Evolutionary conservation across 192 early-diverging fungal species (phyloP).

Genomic region (Podila minutissima): DNA sequence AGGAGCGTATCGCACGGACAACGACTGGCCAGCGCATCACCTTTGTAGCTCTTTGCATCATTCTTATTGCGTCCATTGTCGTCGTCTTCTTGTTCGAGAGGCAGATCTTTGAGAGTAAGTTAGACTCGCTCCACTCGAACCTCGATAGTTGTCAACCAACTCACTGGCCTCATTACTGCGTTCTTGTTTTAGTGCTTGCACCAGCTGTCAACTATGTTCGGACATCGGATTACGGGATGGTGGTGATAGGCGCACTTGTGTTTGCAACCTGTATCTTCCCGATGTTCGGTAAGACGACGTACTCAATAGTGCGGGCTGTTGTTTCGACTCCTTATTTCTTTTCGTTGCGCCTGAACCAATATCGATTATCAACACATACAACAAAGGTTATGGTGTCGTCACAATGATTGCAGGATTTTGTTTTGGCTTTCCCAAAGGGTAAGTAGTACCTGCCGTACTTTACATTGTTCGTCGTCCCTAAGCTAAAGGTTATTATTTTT

Average conservation of each 20-base stretch:
- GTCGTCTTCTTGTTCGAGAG: slow-evolving; percentile 29
- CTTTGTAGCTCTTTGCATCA: neutral
- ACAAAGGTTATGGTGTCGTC: slow-evolving; percentile 35
- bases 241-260: slow-evolving; percentile 16
- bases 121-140: neutral
- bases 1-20: slow-evolving; percentile 13
- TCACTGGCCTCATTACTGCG: neutral
- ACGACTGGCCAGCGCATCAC: slow-evolving; percentile 1
- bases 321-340: neutral
- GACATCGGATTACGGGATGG: slow-evolving; percentile 16
- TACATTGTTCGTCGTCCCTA: neutral
- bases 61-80: slow-evolving; percentile 22
- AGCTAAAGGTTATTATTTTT: neutral
- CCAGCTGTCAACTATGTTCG: slow-evolving; percentile 33
- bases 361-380: neutral
- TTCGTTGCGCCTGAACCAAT: neutral
- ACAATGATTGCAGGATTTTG: slow-evolving; percentile 37
- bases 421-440: slow-evolving; percentile 44
- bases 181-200: slow-evolving; percentile 14
- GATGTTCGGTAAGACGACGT: slow-evolving; percentile 22
- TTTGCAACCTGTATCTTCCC: slow-evolving; percentile 46
- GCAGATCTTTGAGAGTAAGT: slow-evolving; percentile 37
- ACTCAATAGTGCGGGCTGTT: neutral
- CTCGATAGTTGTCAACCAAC: neutral
- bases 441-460: neutral